Evolutionary conservation across 805 yeast species (phyloP), one percentile per base, ranked within the genome.

Genomic region (Suhomyces sp.): DNA sequence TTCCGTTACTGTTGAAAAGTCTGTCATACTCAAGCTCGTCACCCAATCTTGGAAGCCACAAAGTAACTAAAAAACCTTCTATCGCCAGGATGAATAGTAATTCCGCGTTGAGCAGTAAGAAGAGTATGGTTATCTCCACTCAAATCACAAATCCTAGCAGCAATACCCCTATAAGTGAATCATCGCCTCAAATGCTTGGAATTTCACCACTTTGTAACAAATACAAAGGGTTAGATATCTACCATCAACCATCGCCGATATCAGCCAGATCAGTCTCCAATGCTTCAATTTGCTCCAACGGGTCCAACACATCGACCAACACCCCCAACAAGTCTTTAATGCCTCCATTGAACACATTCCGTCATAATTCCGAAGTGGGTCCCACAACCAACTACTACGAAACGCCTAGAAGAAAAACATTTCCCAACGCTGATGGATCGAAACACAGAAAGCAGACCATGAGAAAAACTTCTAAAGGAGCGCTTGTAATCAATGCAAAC

Each of bases 281-380:
- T 47, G 53, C 53, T 15, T 54, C 60, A 2, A 55, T 50, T 13
- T 45, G 53, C 47, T 56, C 61, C 6, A 52, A 47, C 38, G 46
- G 49, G 31, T 54, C 57, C 19, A 44, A 49, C 9, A 47, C 49
- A 9, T 50, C 57, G 6, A 22, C 49, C 23, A 50, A 55, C 13
- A 50, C 55, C 9, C 54, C 54, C 33, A 52, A 49, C 44, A 53
- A 51, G 46, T 26, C 52, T 19, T 42, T 56, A 40, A 54, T 59
- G 52, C 69, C 69, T 8, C 60, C 60, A 19, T 52, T 63, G 57
- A 59, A 63, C 51, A 57, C 58, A 27, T 65, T 65, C 56, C 64
- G 65, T 33, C 68, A 65, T 52, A 64, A 63, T 51, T 60, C 66
- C 13, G 68, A 64, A 36, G 49, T 61, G 6, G 52, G 60, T 17